A percentile compares a stretch with the other conserved stretches of the same genome.
Evolutionary conservation across 441 rosid species (phyloP).

Genomic region (Populus hybrid): DNA sequence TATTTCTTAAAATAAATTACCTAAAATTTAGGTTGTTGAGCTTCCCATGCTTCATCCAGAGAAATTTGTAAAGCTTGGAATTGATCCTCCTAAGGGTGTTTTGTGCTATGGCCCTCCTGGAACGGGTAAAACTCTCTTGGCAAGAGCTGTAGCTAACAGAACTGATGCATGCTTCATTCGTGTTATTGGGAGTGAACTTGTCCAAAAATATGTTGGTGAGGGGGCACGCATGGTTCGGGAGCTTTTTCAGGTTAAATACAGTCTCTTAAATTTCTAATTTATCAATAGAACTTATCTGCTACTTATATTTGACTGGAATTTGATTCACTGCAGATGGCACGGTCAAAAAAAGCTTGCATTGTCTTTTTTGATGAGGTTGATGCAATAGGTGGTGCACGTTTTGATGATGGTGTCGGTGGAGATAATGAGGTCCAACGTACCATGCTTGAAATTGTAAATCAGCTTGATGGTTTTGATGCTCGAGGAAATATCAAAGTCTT

Average conservation of each 20-base stretch:
- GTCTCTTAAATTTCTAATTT: neutral
- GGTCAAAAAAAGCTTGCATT: slow-evolving; percentile 94
- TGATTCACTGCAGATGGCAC: slow-evolving; percentile 63
- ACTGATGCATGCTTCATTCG: slow-evolving; percentile 98
- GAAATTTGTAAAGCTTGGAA: slow-evolving; percentile 84
- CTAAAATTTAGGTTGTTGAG: slow-evolving; percentile 67
- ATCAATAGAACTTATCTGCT: neutral
- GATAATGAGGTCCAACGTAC: slow-evolving; percentile 97
- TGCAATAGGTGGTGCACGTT: slow-evolving; percentile 98
- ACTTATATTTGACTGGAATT: neutral
- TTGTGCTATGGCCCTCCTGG: slow-evolving; percentile 91
- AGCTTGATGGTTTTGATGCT: slow-evolving; percentile 97
- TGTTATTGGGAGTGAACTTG: slow-evolving; percentile 97
- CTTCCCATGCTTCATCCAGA: slow-evolving; percentile 94
- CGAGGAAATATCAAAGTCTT: slow-evolving; percentile 97
- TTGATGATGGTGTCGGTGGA: slow-evolving; percentile 98
- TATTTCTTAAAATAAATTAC: neutral
- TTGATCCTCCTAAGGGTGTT: slow-evolving; percentile 88
- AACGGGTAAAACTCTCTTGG: slow-evolving; percentile 93
- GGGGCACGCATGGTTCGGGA: slow-evolving; percentile 99
- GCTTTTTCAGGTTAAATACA: slow-evolving; percentile 68
- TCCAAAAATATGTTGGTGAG: slow-evolving; percentile 97
- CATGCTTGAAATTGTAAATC: slow-evolving; percentile 97
- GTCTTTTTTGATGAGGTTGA: slow-evolving; percentile 95
- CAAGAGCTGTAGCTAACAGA: slow-evolving; percentile 96